Base-by-base conservation (phyloP, 2,329 filamentous ascomycete species). In the Aspergillus flavus region DNA sequence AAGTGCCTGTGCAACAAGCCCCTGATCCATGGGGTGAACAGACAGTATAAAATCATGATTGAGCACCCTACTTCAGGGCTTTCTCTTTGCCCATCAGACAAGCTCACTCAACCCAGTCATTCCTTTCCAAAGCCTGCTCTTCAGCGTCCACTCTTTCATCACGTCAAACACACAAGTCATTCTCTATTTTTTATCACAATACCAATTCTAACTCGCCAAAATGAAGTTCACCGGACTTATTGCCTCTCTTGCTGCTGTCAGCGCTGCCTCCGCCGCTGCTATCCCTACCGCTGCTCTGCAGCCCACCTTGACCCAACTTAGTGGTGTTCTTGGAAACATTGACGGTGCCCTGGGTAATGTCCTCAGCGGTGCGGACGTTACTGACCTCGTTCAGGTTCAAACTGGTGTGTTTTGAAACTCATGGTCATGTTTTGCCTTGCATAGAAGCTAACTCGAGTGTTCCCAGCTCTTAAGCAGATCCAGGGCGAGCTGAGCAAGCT, bases 161-260 rank as follows among this genome's bases (percentile, higher is more conserved):
- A 26, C 45, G 39, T 34, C 55, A 58, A 59, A 61, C 12, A 23
- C 52, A 36, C 28, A 55, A 68, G 64, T 71, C 72, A 69, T 64
- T 75, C 67, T 61, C 72, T 73, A 63, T 14, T 67, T 61, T 21
- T 53, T 43, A 59, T 65, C 7, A 12, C 58, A 7, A 46, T 30
- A 28, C 50, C 52, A 61, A 48, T 50, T 23, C 16, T 45, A 55
- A 61, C 68, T 55, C 57, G 61, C 62, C 63, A 76, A 48, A 63
- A 78, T 78, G 76, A 78, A 77, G 73, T 73, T 78, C 72, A 73
- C 73, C 66, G 72, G 72, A 69, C 67, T 78, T 58, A 55, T 72
- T 46, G 60, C 72, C 59, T 72, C 75, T 41, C 66, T 78, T 30
- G 74, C 74, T 48, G 48, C 77, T 58, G 72, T 71, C 59, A 67